Percentiles rank a stretch among this genome's conserved stretches.
Conservation (phyloP, 495 filamentous ascomycete genomes). For the Poronia punctata region DNA sequence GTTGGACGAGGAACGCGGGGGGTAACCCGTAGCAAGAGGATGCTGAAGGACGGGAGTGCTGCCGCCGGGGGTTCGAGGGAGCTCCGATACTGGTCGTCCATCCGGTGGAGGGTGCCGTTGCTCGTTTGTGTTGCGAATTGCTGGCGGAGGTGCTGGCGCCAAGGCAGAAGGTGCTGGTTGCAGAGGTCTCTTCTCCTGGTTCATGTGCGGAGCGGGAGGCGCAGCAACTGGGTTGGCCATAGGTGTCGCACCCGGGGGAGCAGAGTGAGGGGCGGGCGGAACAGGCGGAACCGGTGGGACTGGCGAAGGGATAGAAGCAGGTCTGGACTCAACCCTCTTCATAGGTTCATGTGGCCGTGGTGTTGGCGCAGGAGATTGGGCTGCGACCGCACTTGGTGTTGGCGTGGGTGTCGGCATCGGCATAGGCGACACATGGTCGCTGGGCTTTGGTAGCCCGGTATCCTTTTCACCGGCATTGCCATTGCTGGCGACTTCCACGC, state of each 20-base stretch:
- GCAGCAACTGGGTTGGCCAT: background rate
- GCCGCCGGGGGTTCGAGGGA: slow-evolving; percentile 17
- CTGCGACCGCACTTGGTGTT: slow-evolving; percentile 12
- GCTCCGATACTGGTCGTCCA: slow-evolving; percentile 23
- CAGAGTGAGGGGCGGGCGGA: background rate
- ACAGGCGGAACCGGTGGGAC: background rate
- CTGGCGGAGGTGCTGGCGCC: slow-evolving; percentile 1
- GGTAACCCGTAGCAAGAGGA: slow-evolving; percentile 27
- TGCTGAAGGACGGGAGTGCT: slow-evolving; percentile 34
- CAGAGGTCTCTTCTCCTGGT: slow-evolving; percentile 3
- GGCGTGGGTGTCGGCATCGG: slow-evolving; percentile 8
- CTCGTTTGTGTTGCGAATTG: slow-evolving; percentile 14
- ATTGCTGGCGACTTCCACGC: slow-evolving; percentile 15
- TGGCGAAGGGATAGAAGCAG: slow-evolving; percentile 6
- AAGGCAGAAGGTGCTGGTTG: slow-evolving; percentile 9
- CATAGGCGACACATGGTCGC: slow-evolving; percentile 13
- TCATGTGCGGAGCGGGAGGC: background rate
- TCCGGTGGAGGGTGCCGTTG: slow-evolving; percentile 15
- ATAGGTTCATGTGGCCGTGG: slow-evolving; percentile 10
- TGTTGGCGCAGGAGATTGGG: slow-evolving; percentile 13
- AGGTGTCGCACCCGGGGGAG: slow-evolving; percentile 4
- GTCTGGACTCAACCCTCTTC: slow-evolving; percentile 12
- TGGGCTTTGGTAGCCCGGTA: slow-evolving; percentile 8
- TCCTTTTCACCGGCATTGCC: slow-evolving; percentile 10
- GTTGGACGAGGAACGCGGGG: slow-evolving; percentile 16